These are phyloP conservation scores for Pseudogymnoascus sp. DNA, from an alignment of 2,329 filamentous ascomycete species.

Conservation along the genomic window DNA sequence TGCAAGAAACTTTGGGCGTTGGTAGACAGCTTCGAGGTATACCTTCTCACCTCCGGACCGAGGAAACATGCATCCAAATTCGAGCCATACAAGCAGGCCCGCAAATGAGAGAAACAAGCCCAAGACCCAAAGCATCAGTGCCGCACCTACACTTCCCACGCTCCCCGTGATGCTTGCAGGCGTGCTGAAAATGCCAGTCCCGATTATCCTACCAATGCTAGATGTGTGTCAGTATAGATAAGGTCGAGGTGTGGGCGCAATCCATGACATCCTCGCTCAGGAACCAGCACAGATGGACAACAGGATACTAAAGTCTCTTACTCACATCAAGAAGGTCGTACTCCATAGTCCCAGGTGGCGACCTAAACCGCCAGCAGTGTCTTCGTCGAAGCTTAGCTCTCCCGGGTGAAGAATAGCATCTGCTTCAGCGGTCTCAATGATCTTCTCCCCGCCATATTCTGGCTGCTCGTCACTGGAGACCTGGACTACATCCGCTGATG, in stretches of 20 bases:
- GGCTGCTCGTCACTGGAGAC: neutral
- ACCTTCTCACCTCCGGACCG: slow-evolving; percentile 42
- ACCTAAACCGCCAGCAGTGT: slow-evolving; percentile 15
- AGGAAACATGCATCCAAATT: slow-evolving; percentile 38
- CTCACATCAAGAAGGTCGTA: slow-evolving; percentile 17
- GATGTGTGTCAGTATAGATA: neutral
- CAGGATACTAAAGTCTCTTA: neutral
- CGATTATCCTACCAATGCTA: slow-evolving; percentile 39
- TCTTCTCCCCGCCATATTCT: neutral
- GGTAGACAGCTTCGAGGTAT: slow-evolving; percentile 44
- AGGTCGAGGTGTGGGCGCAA: neutral
- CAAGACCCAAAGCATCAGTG: slow-evolving; percentile 45
- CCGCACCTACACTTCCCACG: slow-evolving; percentile 44
- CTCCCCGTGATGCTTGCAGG: slow-evolving; percentile 44
- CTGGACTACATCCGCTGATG: neutral
- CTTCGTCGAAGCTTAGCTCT: slow-evolving; percentile 15
- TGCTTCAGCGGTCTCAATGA: neutral
- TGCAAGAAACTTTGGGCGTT: slow-evolving; percentile 39
- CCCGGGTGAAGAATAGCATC: slow-evolving; percentile 1
- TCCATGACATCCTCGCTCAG: neutral
- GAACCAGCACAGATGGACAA: neutral
- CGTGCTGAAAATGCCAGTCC: slow-evolving; percentile 50
- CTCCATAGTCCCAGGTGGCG: slow-evolving; percentile 15
- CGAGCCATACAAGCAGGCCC: slow-evolving; percentile 37
- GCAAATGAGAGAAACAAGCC: slow-evolving; percentile 36